Conservation (phyloP, 164 flowering plant species). For the Umbellularia californica region DNA sequence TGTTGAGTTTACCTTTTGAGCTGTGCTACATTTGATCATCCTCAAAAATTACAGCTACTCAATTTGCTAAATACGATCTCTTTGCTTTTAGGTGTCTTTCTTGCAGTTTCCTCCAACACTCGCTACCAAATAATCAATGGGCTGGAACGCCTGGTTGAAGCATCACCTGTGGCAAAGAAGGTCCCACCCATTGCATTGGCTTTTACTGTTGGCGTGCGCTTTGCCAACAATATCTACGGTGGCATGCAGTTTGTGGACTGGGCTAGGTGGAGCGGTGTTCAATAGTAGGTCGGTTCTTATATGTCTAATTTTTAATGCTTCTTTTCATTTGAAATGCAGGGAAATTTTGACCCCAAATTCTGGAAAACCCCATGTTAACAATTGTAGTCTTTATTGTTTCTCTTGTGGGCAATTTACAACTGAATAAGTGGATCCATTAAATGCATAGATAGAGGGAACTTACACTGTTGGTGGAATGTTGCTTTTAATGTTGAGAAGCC, state of each 20-base stretch:
- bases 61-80: background rate
- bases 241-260: constrained; percentile 98
- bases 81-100: constrained; percentile 65
- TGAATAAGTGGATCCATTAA: background rate
- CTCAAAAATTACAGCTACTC: background rate
- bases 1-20: background rate
- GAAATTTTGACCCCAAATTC: background rate
- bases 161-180: constrained; percentile 70
- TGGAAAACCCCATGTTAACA: background rate
- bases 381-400: background rate
- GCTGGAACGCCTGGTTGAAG: constrained; percentile 76
- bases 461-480: background rate
- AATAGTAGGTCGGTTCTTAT: constrained; percentile 25
- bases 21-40: background rate
- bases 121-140: constrained; percentile 89
- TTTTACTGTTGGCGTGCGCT: constrained; percentile 88
- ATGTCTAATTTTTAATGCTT: background rate
- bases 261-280: constrained; percentile 95
- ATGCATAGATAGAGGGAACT: background rate
- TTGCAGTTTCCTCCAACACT: constrained; percentile 87
- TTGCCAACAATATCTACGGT: constrained; percentile 85
- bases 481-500: background rate
- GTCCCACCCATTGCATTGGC: constrained; percentile 84
- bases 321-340: background rate
- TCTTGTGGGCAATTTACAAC: background rate